These are phyloP conservation scores for Geoglossum cookeanum DNA, from an alignment of 2,329 filamentous ascomycete genomes.

Conservation along the genomic window DNA sequence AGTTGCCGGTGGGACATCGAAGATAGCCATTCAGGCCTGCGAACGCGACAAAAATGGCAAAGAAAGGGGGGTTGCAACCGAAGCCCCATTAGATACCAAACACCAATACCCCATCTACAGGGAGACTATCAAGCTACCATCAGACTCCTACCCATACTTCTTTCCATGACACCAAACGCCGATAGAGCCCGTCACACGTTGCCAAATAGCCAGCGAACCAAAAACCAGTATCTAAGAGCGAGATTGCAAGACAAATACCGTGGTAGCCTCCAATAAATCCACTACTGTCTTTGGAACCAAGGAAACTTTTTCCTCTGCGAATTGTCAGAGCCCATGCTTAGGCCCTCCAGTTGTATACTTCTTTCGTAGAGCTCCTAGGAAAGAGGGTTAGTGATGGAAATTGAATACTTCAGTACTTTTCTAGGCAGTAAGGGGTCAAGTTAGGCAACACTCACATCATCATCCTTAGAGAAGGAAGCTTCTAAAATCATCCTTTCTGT, in stretches of 20 bases:
- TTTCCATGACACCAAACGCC: not conserved
- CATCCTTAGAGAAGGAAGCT: conserved; percentile 62
- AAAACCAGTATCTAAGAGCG: not conserved
- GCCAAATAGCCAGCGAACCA: not conserved
- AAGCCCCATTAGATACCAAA: not conserved
- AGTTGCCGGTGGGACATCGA: not conserved
- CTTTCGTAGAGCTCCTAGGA: conserved; percentile 37
- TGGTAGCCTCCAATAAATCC: not conserved
- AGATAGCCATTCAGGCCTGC: not conserved
- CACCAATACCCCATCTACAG: not conserved
- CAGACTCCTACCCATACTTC: not conserved
- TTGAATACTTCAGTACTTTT: not conserved
- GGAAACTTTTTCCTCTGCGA: conserved; percentile 21
- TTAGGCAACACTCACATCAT: conserved; percentile 47
- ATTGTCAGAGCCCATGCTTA: conserved; percentile 14
- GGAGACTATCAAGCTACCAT: not conserved
- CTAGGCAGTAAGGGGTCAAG: not conserved
- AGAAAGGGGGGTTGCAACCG: not conserved
- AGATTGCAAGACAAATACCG: not conserved
- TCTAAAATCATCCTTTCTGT: conserved; percentile 62
- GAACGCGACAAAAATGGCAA: not conserved
- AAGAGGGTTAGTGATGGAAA: not conserved
- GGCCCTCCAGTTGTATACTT: conserved; percentile 34
- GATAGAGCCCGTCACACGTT: not conserved
- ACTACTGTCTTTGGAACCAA: conserved; percentile 25